Evolutionary conservation across 164 flowering plant genomes (phyloP).

Genomic region (Liriodendron chinense): DNA sequence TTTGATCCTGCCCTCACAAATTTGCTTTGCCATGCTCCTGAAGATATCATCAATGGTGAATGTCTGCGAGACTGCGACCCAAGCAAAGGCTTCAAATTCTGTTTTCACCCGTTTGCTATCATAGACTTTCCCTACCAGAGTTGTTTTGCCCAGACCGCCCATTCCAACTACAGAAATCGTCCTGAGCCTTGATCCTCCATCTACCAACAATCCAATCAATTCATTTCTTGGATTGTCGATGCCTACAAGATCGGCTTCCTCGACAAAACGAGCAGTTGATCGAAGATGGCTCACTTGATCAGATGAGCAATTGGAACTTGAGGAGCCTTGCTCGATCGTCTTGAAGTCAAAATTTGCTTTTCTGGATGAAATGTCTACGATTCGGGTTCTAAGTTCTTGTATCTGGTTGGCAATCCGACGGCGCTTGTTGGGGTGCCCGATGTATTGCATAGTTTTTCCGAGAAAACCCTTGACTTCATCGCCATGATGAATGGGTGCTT

Average conservation of each 20-base stretch:
- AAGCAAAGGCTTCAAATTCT: conserved; percentile 19
- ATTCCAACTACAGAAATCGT: conserved; percentile 15
- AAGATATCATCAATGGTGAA: conserved; percentile 1
- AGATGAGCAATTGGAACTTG: background rate
- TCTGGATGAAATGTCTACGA: background rate
- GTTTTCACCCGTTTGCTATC: conserved; percentile 5
- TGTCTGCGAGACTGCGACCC: conserved; percentile 14
- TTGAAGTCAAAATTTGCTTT: background rate
- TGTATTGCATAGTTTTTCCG: background rate
- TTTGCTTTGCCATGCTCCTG: conserved; percentile 2
- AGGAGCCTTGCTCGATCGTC: background rate
- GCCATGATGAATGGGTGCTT: no score
- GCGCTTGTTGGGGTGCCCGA: background rate
- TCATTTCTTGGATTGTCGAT: background rate
- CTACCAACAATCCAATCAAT: conserved; percentile 21
- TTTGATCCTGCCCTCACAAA: background rate
- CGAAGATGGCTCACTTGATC: background rate
- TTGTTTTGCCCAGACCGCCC: conserved; percentile 24
- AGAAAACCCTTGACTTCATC: background rate
- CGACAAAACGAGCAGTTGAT: background rate
- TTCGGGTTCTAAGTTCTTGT: background rate
- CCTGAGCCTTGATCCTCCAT: background rate
- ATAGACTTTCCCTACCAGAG: conserved; percentile 16
- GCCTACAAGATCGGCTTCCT: background rate
- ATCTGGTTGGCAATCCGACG: background rate